Evolutionary conservation across 2,329 filamentous ascomycete genomes (phyloP).

Genomic region (Salinomyces thailandicus): DNA sequence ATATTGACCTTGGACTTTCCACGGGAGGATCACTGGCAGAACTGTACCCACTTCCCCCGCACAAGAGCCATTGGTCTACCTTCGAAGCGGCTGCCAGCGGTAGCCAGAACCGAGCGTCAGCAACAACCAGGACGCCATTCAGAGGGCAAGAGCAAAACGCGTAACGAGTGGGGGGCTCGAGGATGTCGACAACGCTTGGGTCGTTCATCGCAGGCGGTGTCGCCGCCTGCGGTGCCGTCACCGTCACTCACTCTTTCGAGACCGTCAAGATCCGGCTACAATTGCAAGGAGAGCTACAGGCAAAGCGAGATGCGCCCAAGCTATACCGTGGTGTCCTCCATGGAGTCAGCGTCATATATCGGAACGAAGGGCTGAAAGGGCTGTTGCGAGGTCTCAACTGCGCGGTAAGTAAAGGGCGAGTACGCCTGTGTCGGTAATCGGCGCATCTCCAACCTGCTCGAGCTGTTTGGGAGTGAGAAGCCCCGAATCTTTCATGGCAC

Average conservation of each 20-base stretch:
- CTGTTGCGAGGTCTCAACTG: slow-evolving; percentile 82
- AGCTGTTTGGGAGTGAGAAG: too few relatives aligned
- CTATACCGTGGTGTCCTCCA: slow-evolving; percentile 88
- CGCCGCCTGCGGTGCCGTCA: slow-evolving; percentile 93
- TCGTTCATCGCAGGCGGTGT: slow-evolving; percentile 94
- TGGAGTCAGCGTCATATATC: slow-evolving; percentile 77
- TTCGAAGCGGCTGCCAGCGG: too few relatives aligned
- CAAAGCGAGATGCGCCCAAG: slow-evolving; percentile 72
- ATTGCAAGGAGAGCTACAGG: slow-evolving; percentile 87
- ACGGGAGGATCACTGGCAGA: too few relatives aligned
- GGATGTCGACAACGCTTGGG: slow-evolving; percentile 41
- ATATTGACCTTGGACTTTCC: not conserved
- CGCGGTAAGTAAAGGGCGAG: slow-evolving; percentile 58
- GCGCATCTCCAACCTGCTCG: too few relatives aligned
- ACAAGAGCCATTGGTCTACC: too few relatives aligned
- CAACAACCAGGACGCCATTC: too few relatives aligned
- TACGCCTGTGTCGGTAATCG: too few relatives aligned
- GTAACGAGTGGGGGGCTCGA: not conserved
- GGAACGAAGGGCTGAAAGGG: slow-evolving; percentile 77
- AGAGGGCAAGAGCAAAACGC: too few relatives aligned
- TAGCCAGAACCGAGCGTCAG: too few relatives aligned
- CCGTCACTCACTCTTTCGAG: slow-evolving; percentile 94
- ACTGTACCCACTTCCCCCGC: too few relatives aligned
- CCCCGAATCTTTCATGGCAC: too few relatives aligned
- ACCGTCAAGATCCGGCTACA: slow-evolving; percentile 98